phyloP scores from a whole-genome alignment of 164 flowering plant species.

The Nymphaea thermarum region DNA sequence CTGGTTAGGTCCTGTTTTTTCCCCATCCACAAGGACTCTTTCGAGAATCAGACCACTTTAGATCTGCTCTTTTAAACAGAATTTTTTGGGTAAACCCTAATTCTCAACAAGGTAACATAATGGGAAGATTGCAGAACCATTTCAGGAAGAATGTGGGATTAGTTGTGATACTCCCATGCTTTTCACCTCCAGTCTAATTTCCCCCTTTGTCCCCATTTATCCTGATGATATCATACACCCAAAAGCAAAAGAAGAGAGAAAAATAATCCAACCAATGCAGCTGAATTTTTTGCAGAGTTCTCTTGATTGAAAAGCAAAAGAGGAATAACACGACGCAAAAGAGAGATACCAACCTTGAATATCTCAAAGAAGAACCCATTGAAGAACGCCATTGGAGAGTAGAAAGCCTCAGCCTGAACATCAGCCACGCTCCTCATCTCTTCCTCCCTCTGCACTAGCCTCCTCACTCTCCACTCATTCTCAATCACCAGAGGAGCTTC shows the following conservation, averaged over 20 bases:
- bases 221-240: too few species aligned
- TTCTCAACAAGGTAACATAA: background rate
- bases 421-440: conserved; percentile 58
- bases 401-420: conserved; percentile 83
- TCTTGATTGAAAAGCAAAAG: background rate
- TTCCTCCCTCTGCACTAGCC: conserved; percentile 32
- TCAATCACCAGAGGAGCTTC: background rate
- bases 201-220: too few species aligned
- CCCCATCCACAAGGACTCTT: too few species aligned
- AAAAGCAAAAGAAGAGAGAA: background rate
- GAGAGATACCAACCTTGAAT: background rate
- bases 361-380: conserved; percentile 51
- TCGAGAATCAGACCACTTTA: too few species aligned
- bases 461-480: conserved; percentile 71
- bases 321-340: background rate
- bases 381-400: conserved; percentile 46
- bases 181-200: too few species aligned
- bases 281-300: too few species aligned
- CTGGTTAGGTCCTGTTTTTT: too few species aligned
- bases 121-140: background rate
- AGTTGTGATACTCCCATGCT: too few species aligned
- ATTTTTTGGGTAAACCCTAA: too few species aligned
- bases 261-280: background rate
- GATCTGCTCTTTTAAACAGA: too few species aligned
- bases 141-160: background rate